Evolutionary conservation across 768 basidiomycete species (phyloP), one percentile per base, ranked within the genome.

Genomic region (Lentinula sp.): DNA sequence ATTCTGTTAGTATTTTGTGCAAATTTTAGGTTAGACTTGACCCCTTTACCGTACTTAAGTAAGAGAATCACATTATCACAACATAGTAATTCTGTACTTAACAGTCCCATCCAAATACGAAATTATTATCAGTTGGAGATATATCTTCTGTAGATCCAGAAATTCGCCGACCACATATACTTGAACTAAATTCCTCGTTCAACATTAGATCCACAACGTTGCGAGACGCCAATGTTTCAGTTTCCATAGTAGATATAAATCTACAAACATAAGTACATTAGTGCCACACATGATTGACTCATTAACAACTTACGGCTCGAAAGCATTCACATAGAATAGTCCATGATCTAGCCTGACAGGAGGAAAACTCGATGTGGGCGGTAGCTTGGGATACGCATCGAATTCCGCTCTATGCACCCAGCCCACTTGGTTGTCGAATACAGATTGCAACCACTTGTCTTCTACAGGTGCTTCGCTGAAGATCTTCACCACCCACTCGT

Each of bases 191-290:
- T 66, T 87, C 81, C 35, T 93, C 89, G 37, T 83, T 79, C 21
- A 95, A 75, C 18, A 94, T 77, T 28, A 91, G 75, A 66, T 93
- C 92, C 51, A 93, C 91, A 42, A 89, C 79, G 70, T 95, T 95
- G 35, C 93, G 84, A 0, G 91, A 84, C 0, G 91, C 80, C 35
- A 96, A 71, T 0, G 91, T 93, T 73, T 95, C 87, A 0, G 94
- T 95, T 72, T 98, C 95, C 95, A 98, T 97, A 5, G 93, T 93
- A 13, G 87, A 91, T 50, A 95, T 89, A 66, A 93, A 84, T 35
- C 90, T 91, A 62, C 9, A 63, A 58, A 43, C 37, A 53, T 63
- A 31, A 42, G 54, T 53, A 59, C 49, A 62, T 42, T 49, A 21
- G 45, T 16, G n/a, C 18, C 31, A 60, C 32, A 37, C 16, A 50